Evolutionary conservation across 1,139 yeast species (phyloP).

Genomic region (Cylindricascospora bacillispora): DNA sequence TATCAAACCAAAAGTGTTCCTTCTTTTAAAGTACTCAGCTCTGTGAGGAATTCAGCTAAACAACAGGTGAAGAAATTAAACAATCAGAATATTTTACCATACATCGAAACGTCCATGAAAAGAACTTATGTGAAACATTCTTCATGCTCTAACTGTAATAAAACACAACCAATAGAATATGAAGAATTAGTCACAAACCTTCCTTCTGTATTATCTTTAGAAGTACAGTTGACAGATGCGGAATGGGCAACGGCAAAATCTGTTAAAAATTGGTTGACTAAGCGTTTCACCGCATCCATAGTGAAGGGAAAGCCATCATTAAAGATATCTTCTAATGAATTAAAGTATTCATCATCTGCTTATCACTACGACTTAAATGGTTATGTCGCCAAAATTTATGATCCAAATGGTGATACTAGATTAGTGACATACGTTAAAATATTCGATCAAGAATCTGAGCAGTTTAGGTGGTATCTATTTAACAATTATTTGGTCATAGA

Average conservation of each 20-base stretch:
- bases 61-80: constrained; percentile 14
- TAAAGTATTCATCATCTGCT: constrained; percentile 23
- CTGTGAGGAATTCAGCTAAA: constrained; percentile 18
- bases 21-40: constrained; percentile 29
- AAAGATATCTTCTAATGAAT: constrained; percentile 28
- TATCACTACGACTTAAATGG: constrained; percentile 50
- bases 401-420: constrained; percentile 42
- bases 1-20: constrained; percentile 27
- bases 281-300: constrained; percentile 42
- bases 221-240: constrained; percentile 39
- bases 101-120: constrained; percentile 48
- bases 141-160: constrained; percentile 37
- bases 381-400: constrained; percentile 55
- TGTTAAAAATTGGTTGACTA: constrained; percentile 45
- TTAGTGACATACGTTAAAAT: constrained; percentile 47
- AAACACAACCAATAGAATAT: constrained; percentile 42
- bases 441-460: constrained; percentile 22
- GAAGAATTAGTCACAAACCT: constrained; percentile 37
- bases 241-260: constrained; percentile 36
- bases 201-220: constrained; percentile 58
- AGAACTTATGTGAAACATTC: constrained; percentile 36
- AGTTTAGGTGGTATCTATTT: constrained; percentile 61
- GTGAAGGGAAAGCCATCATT: constrained; percentile 30
- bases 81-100: constrained; percentile 33
- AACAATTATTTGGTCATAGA: constrained; percentile 87